Evolutionary conservation across 768 basidiomycete genomes (phyloP), one percentile per base, ranked within the genome.

Genomic region (Russula brevipes): DNA sequence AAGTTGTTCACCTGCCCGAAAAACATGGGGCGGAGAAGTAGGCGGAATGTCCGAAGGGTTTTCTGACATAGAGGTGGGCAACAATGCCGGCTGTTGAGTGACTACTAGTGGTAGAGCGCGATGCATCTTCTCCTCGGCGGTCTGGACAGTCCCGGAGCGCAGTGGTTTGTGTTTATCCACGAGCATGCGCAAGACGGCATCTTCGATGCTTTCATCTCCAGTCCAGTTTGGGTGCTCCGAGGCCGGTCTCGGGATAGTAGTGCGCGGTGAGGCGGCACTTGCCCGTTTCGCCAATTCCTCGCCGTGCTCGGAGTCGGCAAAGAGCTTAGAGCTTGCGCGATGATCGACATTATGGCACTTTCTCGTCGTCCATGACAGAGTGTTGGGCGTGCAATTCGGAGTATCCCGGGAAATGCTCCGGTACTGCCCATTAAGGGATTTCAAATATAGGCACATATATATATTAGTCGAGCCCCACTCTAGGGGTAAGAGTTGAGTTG

Each of bases 131-230:
- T 88, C 77, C 55, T 91, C 88, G 6, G 88, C 87, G 1, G 81
- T 78, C 64, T 77, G 73, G 47, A 88, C 80, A 11, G 75, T 71
- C 9, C 83, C 85, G 9, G 77, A 80, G n/a, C 89, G 80, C 39
- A 92, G 73, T 1, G 91, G 90, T 73, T 89, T 92, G 77, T 93
- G 86, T 71, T 90, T 88, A 77, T 94, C 91, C 39, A 92, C 80
- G 5, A 94, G 80, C 89, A 95, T 94, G 24, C 91, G 82, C 17
- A 91, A 77, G 0, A 94, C 85, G 0, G 85, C 81, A 74, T 89
- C 85, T 57, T 84, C 76, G 1, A 83, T 77, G 7, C 80, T 77
- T 72, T 93, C 91, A 11, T 93, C 88, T 0, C 89, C 89, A 1
- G 81, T 82, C 91, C 89, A 92, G 70, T 91, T 86, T 60, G 81